Evolutionary conservation across 1,139 yeast species (phyloP), one percentile per base, ranked within the genome.

Genomic region (Pichia sp.): DNA sequence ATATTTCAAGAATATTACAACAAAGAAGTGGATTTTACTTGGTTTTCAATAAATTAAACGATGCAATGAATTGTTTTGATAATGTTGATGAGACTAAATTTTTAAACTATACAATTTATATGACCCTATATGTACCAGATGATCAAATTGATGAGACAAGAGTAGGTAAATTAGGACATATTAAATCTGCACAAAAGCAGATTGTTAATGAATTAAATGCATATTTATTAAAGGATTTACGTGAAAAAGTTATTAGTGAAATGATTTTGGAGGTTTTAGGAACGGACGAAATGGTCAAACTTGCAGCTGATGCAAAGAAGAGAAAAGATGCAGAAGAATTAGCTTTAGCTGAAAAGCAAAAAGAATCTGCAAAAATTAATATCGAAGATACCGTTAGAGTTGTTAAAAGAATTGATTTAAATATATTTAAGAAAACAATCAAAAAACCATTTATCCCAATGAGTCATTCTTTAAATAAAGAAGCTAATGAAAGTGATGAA

Each of bases 191-290:
- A 0, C 69, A 77, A 1, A 69, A 73, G 36, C 66, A 75, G 50
- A 67, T 87, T 37, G 62, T 80, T 31, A 76, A 75, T 47, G 96
- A 87, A 51, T 71, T 87, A 45, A 78, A 77, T 51, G 67, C 70
- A 6, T 79, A 82, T 43, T 63, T 87, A 42, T 67, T 80, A 31
- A 82, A 83, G 50, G 96, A 87, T 63, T 76, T 87, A 31, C 71
- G 87, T 55, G 92, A 82, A 56, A 76, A 89, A 52, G 67, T 85
- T 6, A 74, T 86, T 31, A 90, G 87, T 0, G 90, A 95, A 0
- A 71, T 74, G 2, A 75, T 87, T 20, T 70, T 84, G 44, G 83
- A 81, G 30, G 66, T 75, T 22, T 69, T 87, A 51, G 74, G 76
- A 48, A 82, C 79, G 39, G 77, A 75, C 4, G 74, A 75, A 41